A percentile compares a stretch with the other conserved stretches of the same genome.
Evolutionary conservation across 768 basidiomycete species (phyloP).

Genomic region (Phallus indusiatus): DNA sequence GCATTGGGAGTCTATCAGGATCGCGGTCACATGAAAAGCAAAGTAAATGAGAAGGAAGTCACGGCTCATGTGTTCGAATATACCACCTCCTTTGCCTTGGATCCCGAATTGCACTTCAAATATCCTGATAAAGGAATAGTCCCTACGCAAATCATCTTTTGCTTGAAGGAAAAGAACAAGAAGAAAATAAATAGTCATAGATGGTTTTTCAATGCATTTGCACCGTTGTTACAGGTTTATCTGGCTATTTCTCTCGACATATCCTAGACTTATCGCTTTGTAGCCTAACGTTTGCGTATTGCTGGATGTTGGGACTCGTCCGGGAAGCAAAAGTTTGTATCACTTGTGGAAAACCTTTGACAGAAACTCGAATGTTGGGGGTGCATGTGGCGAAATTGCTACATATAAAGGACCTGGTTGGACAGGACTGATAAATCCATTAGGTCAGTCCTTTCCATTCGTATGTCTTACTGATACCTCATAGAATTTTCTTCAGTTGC

Average conservation of each 20-base stretch:
- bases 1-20: conserved; percentile 90
- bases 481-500: conserved; percentile 45
- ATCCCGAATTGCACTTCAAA: conserved; percentile 71
- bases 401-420: conserved; percentile 87
- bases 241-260: background rate
- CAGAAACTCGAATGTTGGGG: conserved; percentile 84
- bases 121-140: conserved; percentile 91
- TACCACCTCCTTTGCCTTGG: conserved; percentile 71
- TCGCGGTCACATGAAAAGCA: conserved; percentile 49
- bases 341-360: conserved; percentile 95
- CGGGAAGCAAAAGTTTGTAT: conserved; percentile 82
- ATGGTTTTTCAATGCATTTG: conserved; percentile 97
- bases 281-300: conserved; percentile 89
- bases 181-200: conserved; percentile 96
- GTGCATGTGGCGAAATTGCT: conserved; percentile 96
- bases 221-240: conserved; percentile 65
- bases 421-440: conserved; percentile 71
- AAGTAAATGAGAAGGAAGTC: conserved; percentile 64
- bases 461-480: background rate
- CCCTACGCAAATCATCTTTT: conserved; percentile 90
- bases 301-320: conserved; percentile 90
- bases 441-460: conserved; percentile 40
- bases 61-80: conserved; percentile 79
- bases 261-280: conserved; percentile 10
- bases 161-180: conserved; percentile 87